A percentile compares a stretch with the other conserved stretches of the same genome.
These are phyloP conservation scores for Saksenaea oblongispora DNA, from an alignment of 371 early-diverging fungal species.

Conservation along the genomic window DNA sequence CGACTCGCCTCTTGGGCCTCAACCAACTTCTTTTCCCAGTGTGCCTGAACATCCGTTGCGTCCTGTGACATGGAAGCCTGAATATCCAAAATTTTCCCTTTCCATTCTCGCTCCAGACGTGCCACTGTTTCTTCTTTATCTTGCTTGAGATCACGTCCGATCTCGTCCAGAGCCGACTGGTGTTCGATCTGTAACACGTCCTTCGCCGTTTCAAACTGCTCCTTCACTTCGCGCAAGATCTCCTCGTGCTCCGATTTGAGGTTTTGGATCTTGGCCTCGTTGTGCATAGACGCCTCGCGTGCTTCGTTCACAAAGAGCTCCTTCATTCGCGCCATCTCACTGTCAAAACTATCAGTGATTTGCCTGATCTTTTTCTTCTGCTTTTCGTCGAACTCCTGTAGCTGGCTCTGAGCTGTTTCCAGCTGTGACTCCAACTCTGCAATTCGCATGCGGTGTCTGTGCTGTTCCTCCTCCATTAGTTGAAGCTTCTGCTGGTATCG, in stretches of 20 bases:
- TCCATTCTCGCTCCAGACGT: slow-evolving; percentile 22
- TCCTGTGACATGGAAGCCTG: slow-evolving; percentile 36
- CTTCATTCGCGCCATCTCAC: slow-evolving; percentile 12
- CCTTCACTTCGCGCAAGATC: slow-evolving; percentile 23
- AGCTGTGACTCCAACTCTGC: slow-evolving; percentile 29
- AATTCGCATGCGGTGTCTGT: slow-evolving; percentile 24
- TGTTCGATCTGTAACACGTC: slow-evolving; percentile 33
- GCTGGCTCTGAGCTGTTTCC: neutral
- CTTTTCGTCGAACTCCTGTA: neutral
- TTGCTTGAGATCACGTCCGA: slow-evolving; percentile 7
- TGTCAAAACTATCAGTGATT: slow-evolving; percentile 3
- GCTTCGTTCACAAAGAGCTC: slow-evolving; percentile 25
- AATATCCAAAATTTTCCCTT: slow-evolving; percentile 21
- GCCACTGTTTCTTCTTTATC: slow-evolving; percentile 21
- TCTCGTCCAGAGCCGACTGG: slow-evolving; percentile 17
- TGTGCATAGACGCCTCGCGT: slow-evolving; percentile 23
- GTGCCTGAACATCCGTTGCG: slow-evolving; percentile 18
- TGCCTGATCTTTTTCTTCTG: neutral
- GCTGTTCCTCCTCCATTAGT: slow-evolving; percentile 5
- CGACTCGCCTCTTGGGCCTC: slow-evolving; percentile 12
- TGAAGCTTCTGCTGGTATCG: slow-evolving; percentile 5
- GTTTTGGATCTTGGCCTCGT: slow-evolving; percentile 30
- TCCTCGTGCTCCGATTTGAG: slow-evolving; percentile 31
- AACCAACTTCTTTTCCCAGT: slow-evolving; percentile 32
- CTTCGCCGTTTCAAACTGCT: slow-evolving; percentile 29